Conservation (phyloP, 2,329 filamentous ascomycete genomes). For the Curvularia sp. region DNA sequence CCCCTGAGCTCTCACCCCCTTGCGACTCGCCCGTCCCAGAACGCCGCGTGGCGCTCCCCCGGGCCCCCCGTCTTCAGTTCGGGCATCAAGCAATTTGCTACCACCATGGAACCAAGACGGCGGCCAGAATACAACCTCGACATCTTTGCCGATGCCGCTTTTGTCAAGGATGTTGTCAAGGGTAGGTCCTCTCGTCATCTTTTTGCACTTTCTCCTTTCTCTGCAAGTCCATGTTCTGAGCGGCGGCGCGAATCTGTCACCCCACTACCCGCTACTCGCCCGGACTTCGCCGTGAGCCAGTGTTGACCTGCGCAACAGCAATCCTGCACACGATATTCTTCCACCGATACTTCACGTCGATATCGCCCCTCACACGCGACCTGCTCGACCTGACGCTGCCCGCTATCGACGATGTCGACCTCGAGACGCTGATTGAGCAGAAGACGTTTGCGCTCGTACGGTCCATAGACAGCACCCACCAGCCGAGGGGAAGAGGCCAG, state of each 20-base stretch:
- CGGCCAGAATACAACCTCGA: conserved; percentile 92
- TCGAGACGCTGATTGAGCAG: conserved; percentile 93
- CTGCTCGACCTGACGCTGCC: conserved; percentile 90
- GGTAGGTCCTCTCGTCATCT: conserved; percentile 62
- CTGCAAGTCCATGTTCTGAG: conserved; percentile 7
- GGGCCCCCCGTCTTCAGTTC: conserved; percentile 3
- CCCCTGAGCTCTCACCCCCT: conserved; percentile 12
- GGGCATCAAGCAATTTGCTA: conserved; percentile 29
- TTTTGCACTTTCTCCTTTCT: conserved; percentile 8
- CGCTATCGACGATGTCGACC: conserved; percentile 85
- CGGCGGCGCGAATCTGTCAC: conserved; percentile 13
- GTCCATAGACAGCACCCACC: conserved; percentile 69
- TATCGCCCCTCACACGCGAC: conserved; percentile 83
- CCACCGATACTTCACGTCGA: conserved; percentile 92
- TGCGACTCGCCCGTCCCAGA: conserved; percentile 18
- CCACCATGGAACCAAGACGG: conserved; percentile 67
- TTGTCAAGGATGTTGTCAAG: conserved; percentile 91
- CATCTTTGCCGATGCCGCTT: conserved; percentile 88
- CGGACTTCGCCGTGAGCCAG: conserved; percentile 11
- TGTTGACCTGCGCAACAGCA: conserved; percentile 59
- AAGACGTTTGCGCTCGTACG: conserved; percentile 80
- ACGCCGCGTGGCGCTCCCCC: conserved; percentile 24
- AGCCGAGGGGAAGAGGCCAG: conserved; percentile 71
- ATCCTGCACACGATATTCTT: conserved; percentile 98
- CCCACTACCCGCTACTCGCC: conserved; percentile 19